A percentile compares a stretch with the other conserved stretches of the same genome.
These are phyloP conservation scores for Dryas octopetala DNA, from an alignment of 306 rosid species.

Conservation along the genomic window DNA sequence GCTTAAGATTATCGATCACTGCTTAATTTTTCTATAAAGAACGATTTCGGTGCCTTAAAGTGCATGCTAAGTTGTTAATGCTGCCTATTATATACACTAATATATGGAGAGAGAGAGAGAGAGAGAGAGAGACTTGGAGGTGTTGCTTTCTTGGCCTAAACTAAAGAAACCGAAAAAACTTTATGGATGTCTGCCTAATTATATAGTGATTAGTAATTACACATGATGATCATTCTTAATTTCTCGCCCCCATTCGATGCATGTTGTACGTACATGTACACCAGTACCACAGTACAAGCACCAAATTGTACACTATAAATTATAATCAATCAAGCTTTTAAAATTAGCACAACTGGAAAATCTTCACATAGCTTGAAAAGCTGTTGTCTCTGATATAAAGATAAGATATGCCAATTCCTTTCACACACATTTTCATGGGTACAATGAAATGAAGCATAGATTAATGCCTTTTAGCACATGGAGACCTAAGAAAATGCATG, in stretches of 20 bases:
- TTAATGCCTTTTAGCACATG: constrained; percentile 7
- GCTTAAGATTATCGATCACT: too few relatives aligned
- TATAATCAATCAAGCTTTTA: neutral
- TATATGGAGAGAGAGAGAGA: neutral
- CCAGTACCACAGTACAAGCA: too few relatives aligned
- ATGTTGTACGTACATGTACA: too few relatives aligned
- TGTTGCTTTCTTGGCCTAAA: too few relatives aligned
- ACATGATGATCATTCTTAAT: too few relatives aligned
- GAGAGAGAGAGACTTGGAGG: too few relatives aligned
- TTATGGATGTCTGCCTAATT: too few relatives aligned
- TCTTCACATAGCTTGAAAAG: neutral
- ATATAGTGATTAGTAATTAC: too few relatives aligned
- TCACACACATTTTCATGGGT: neutral
- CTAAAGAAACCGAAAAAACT: too few relatives aligned
- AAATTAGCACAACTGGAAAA: neutral
- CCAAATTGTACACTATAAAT: too few relatives aligned
- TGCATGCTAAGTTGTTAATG: neutral
- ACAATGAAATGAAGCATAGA: neutral
- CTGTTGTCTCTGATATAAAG: neutral
- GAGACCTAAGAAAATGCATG: neutral
- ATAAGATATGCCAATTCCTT: neutral
- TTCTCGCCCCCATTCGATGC: too few relatives aligned
- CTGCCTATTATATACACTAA: neutral
- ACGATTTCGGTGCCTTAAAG: constrained; percentile 1
- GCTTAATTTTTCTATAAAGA: too few relatives aligned